Conservation (phyloP, 441 rosid genomes). For the Aquilaria agallochum region DNA sequence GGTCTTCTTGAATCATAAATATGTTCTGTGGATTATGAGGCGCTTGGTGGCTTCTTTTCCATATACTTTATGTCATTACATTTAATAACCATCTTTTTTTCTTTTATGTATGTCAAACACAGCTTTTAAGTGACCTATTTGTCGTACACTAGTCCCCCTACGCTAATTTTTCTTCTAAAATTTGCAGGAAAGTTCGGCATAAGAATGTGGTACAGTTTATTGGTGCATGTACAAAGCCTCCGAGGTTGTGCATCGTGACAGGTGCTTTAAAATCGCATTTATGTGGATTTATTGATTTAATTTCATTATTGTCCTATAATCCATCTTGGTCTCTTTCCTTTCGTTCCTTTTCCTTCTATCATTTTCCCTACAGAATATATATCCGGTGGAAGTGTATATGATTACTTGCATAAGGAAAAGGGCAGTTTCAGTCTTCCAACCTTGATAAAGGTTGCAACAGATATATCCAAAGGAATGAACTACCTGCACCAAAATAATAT, state of each 20-base stretch:
- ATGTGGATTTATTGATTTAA: slow-evolving; percentile 3
- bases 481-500: slow-evolving; percentile 74
- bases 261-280: slow-evolving; percentile 31
- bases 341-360: too few species aligned
- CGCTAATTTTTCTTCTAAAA: slow-evolving; percentile 5
- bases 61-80: too few species aligned
- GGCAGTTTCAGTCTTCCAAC: slow-evolving; percentile 71
- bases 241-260: slow-evolving; percentile 63
- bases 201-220: slow-evolving; percentile 74
- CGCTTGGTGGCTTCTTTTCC: too few species aligned
- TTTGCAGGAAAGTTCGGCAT: slow-evolving; percentile 70
- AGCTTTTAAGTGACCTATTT: too few species aligned
- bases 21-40: too few species aligned
- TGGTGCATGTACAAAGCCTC: slow-evolving; percentile 80
- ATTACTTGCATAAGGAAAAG: slow-evolving; percentile 64
- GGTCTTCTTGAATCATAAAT: too few species aligned
- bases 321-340: too few species aligned
- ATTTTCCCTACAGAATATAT: slow-evolving; percentile 41
- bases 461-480: slow-evolving; percentile 77
- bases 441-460: slow-evolving; percentile 64
- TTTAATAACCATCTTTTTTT: too few species aligned
- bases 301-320: not conserved
- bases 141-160: too few species aligned
- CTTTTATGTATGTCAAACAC: too few species aligned
- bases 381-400: slow-evolving; percentile 81